Base-by-base conservation (phyloP, 2,329 filamentous ascomycete species). In the Arthrinium puccinioides region DNA sequence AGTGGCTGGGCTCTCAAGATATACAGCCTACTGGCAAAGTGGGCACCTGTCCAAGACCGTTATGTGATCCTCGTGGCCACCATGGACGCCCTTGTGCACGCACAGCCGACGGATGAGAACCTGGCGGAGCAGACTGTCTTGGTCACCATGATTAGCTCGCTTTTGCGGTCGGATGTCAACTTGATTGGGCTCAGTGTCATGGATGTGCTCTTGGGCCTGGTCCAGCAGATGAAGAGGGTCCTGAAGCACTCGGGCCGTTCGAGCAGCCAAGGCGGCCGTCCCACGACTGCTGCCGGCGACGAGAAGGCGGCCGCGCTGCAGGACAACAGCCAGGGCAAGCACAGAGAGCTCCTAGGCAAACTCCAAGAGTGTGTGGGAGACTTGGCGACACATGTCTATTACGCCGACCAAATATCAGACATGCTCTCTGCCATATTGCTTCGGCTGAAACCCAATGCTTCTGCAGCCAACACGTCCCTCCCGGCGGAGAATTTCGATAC, bases 181-280 rank as follows among this genome's bases (percentile, higher is more conserved):
- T 72, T 97, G 54, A 96, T 98, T 44, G 92, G 92, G 1, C 69
- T 98, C 31, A 96, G 89, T 56, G 84, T 97, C 36, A 97, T 97
- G 81, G 92, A 98, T 57, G 82, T 97, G 14, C 68, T 97, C 20
- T 70, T 94, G 11, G 84, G 87, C 2, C 70, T 98, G 11, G 77
- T 96, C 45, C 82, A 87, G 46, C 87, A 94, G 54, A 84, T 90
- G 55, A 77, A 87, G 48, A 74, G 80, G 50, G 67, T 94, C 8
- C 71, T 95, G 11, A 84, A 87, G 51, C 70, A 87, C 41, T 66
- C 65, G 7, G 64, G 61, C 13, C 60, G 63, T 21, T 54, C 45
- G 9, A 49, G 46, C 30, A 49, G 46, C 30, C 46, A 49, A 38
- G 44, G 47, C 26, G 18, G 21, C 15, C 19, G 41, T 39, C 27